phyloP scores from a whole-genome alignment of 2,329 filamentous ascomycete genomes.

The Metarhizium anisopliae region DNA sequence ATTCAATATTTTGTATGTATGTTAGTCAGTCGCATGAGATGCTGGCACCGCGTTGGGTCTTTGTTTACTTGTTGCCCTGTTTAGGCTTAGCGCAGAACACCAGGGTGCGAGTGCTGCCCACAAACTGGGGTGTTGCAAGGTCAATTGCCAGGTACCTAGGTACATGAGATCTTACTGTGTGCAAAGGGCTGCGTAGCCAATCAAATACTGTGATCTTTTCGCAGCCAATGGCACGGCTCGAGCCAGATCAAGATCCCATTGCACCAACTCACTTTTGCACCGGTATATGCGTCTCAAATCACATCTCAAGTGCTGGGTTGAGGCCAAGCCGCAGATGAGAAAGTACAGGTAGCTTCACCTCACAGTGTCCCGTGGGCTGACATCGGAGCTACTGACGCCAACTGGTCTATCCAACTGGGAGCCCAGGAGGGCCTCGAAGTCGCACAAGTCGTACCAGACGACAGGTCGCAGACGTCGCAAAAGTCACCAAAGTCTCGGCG shows the following conservation, averaged over 20 bases:
- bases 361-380: neutral
- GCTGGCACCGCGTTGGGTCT: slow-evolving; percentile 19
- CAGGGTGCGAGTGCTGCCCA: neutral
- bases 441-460: neutral
- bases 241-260: neutral
- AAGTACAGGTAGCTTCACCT: slow-evolving; percentile 2
- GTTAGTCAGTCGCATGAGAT: neutral
- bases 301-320: neutral
- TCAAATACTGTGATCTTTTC: neutral
- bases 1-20: no score
- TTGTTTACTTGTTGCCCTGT: slow-evolving; percentile 33
- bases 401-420: neutral
- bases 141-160: neutral
- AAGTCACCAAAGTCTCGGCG: neutral
- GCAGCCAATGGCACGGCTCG: neutral
- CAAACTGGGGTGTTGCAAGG: no score
- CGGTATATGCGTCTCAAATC: slow-evolving; percentile 1
- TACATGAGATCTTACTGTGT: neutral
- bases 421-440: neutral
- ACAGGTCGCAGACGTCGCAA: neutral
- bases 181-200: neutral
- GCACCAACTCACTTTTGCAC: neutral
- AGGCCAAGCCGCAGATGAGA: neutral
- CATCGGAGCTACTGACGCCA: neutral
- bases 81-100: slow-evolving; percentile 21